Base-by-base conservation (phyloP, 2,329 filamentous ascomycete genomes). In the Epichloe amarillans region DNA sequence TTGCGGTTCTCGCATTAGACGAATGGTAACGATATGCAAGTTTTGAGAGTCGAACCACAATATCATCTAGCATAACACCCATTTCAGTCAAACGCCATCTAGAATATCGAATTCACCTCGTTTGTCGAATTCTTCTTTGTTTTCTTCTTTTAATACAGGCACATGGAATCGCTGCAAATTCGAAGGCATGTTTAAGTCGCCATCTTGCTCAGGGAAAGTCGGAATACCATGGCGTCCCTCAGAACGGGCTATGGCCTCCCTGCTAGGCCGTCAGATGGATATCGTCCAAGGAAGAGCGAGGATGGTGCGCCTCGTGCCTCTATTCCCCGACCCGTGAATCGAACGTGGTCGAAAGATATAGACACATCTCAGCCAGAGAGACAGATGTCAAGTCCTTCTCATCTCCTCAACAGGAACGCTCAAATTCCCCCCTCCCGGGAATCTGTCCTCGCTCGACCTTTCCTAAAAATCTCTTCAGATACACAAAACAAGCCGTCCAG, bases 141-240 rank as follows among this genome's bases (percentile, higher is more conserved):
- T 4, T 30, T 30, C 30, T 30, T 30, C 35, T 47, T 14, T n/a
- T 8, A 14, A 30, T 37, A 21, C 33, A 38, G 33, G 12, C 44
- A 30, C 33, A 48, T 45, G 40, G 19, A 19, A 36, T 12, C 15
- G 14, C 30, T n/a, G 21, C n/a, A 10, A 19, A 5, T 37, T 42
- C 47, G 46, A 49, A 59, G 55, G 54, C 53, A 58, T 60, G 56
- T 49, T 53, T 30, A 43, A 51, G 43, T 39, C 15, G 51, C 47
- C 39, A 58, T 47, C 56, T 53, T 58, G 33, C 8, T 46, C 46
- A 44, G 14, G 30, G 38, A 60, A 62, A 57, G 56, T 61, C 59
- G 63, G 62, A 61, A 59, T 53, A 68, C 52, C 54, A 74, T 74
- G 72, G 68, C 70, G 63, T 68, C 70, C 59, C 61, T 66, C 50